Percentiles rank a stretch among this genome's conserved stretches.
phyloP scores from a whole-genome alignment of 495 filamentous ascomycete genomes.

The Aspergillus haitiensis region DNA sequence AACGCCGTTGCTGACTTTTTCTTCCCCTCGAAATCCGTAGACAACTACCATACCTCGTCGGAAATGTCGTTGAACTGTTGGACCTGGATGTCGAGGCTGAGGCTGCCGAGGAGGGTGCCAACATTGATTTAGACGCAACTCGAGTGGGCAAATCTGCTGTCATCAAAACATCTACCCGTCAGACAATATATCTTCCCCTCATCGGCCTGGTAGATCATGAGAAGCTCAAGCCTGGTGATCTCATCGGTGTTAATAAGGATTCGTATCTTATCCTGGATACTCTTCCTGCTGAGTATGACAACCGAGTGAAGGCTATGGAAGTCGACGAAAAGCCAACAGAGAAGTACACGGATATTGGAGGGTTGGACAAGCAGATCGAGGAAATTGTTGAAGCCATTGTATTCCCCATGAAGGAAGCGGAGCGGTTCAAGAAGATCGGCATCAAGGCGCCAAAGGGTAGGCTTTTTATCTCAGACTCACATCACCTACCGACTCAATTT shows the following conservation, averaged over 20 bases:
- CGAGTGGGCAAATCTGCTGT: slow-evolving; percentile 97
- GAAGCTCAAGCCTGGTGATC: slow-evolving; percentile 87
- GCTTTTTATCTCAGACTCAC: slow-evolving; percentile 7
- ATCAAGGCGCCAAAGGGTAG: slow-evolving; percentile 99
- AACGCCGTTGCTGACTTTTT: slow-evolving; percentile 12
- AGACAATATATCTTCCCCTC: slow-evolving; percentile 98
- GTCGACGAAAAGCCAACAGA: slow-evolving; percentile 99
- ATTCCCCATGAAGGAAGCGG: slow-evolving; percentile 99
- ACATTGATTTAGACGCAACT: slow-evolving; percentile 97
- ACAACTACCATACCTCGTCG: slow-evolving; percentile 96
- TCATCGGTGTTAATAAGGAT: slow-evolving; percentile 99
- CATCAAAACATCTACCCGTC: slow-evolving; percentile 98
- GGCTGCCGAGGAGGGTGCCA: slow-evolving; percentile 94
- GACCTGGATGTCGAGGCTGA: slow-evolving; percentile 96
- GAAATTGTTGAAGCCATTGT: slow-evolving; percentile 99
- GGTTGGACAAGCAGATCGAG: slow-evolving; percentile 98
- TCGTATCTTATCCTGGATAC: slow-evolving; percentile 99
- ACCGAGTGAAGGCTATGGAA: slow-evolving; percentile 99
- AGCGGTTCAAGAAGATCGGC: slow-evolving; percentile 98
- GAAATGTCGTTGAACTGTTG: slow-evolving; percentile 94
- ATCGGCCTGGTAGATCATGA: slow-evolving; percentile 96
- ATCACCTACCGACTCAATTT: neutral
- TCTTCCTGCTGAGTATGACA: slow-evolving; percentile 98
- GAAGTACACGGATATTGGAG: slow-evolving; percentile 98
- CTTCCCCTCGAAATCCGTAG: slow-evolving; percentile 42